Conservation (phyloP, 495 filamentous ascomycete genomes). For the Collariella sp. region DNA sequence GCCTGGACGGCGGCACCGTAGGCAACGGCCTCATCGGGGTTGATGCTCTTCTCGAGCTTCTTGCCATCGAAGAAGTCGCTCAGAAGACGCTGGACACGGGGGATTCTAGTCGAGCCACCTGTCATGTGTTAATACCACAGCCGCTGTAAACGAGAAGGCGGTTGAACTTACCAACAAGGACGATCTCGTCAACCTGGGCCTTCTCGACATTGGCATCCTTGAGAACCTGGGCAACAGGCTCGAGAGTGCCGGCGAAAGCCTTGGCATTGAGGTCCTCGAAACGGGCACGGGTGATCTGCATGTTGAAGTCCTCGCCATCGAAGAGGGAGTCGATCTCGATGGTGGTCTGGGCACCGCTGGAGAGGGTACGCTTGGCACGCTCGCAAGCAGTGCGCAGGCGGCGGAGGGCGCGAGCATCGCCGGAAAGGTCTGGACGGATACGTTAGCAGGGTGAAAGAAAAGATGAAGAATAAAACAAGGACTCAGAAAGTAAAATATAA, state of each 20-base stretch:
- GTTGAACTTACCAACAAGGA: constrained; percentile 96
- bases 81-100: constrained; percentile 95
- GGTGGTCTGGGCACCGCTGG: constrained; percentile 91
- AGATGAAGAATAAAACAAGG: too few relatives aligned
- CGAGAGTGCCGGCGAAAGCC: constrained; percentile 91
- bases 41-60: constrained; percentile 99
- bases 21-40: constrained; percentile 98
- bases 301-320: constrained; percentile 97
- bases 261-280: constrained; percentile 99
- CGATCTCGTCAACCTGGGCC: constrained; percentile 91
- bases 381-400: constrained; percentile 98
- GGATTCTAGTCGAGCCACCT: constrained; percentile 43
- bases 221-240: constrained; percentile 96
- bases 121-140: too few relatives aligned
- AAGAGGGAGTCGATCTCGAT: constrained; percentile 99
- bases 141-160: constrained; percentile 38
- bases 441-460: not conserved
- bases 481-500: too few relatives aligned
- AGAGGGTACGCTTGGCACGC: constrained; percentile 97
- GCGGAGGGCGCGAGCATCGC: constrained; percentile 92
- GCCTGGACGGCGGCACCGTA: constrained; percentile 99
- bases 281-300: constrained; percentile 96
- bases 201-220: constrained; percentile 95
- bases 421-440: constrained; percentile 49
- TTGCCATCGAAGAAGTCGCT: constrained; percentile 99